These are phyloP conservation scores for Aspergillus asperescens DNA, from an alignment of 495 filamentous ascomycete genomes.

Conservation along the genomic window DNA sequence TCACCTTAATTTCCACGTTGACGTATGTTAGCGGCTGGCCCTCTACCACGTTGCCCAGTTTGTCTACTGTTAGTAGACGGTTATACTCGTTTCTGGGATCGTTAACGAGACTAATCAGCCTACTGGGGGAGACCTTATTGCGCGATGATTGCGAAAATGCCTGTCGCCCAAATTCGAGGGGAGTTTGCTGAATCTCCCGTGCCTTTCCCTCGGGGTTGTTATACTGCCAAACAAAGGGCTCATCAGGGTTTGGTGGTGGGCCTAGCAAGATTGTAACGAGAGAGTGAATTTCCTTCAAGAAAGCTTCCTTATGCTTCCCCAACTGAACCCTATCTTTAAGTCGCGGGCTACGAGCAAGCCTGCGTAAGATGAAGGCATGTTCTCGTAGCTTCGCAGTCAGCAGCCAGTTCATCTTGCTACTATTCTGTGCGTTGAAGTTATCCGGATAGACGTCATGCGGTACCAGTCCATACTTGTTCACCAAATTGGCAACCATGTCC, in stretches of 20 bases:
- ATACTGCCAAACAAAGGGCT: slow-evolving; percentile 72
- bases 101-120: slow-evolving; percentile 72
- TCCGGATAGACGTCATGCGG: slow-evolving; percentile 79
- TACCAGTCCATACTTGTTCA: slow-evolving; percentile 77
- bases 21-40: slow-evolving; percentile 69
- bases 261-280: slow-evolving; percentile 76
- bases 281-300: slow-evolving; percentile 71
- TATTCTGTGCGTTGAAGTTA: slow-evolving; percentile 66
- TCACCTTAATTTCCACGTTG: slow-evolving; percentile 65
- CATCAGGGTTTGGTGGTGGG: slow-evolving; percentile 60
- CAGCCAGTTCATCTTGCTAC: slow-evolving; percentile 62
- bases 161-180: slow-evolving; percentile 56
- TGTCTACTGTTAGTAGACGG: slow-evolving; percentile 64
- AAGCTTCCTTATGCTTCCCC: slow-evolving; percentile 55
- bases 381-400: slow-evolving; percentile 85
- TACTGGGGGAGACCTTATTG: slow-evolving; percentile 38
- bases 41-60: slow-evolving; percentile 73
- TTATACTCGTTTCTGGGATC: slow-evolving; percentile 73
- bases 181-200: slow-evolving; percentile 54
- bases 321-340: slow-evolving; percentile 23
- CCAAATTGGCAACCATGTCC: slow-evolving; percentile 88
- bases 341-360: slow-evolving; percentile 28
- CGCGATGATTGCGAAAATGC: slow-evolving; percentile 1
- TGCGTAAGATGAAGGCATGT: slow-evolving; percentile 61
- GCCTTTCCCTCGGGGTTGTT: slow-evolving; percentile 60